Base-by-base conservation (phyloP, 1,284 basidiomycete genomes). In the Cerioporus squamosus region DNA sequence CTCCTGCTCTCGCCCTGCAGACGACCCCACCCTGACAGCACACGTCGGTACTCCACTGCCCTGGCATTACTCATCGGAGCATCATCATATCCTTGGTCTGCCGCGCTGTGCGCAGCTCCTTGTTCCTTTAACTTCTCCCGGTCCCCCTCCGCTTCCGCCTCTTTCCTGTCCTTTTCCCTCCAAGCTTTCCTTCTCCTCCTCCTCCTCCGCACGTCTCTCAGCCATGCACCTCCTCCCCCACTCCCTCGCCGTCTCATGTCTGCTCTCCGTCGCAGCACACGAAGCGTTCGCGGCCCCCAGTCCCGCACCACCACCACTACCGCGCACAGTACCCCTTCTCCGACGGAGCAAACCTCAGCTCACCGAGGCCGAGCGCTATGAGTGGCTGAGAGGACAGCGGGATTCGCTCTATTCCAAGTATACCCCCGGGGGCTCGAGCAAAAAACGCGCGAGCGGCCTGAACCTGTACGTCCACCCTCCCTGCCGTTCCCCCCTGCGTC, bases 391-490 rank as follows among this genome's bases (percentile, higher is more conserved):
- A 47, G 58, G 50, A 15, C 70, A 71, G 55, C 70, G 66, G 51
- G 63, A 59, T 2, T 51, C 55, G 6, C 60, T 72, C 5, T 64
- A 70, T 26, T 49, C 57, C 23, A 74, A 74, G 64, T 74, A 74
- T 53, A 66, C 69, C 22, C 52, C 60, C 12, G 52, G 47, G n/a
- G 23, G 38, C 10, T 46, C 55, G 12, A 61, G 64, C 38, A 33
- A 44, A 22, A 72, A 70, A 57, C 69, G 72, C 7, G 65, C 68
- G 1, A 68, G 62, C 38, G 72, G 72, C 42, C 20, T 64, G 58
- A 74, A 74, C 55, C 55, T 71, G 71, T 74, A 51, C 54, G 71
- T 63, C 20, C n/a, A 43, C n/a, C 40, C 7, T 43, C 40, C 20
- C 6, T 12, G 6, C 20, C 40, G 18, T 44, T 26, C 6, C n/a